These are phyloP conservation scores for Crotalaria pallida DNA, from an alignment of 306 rosid genomes.

Conservation along the genomic window DNA sequence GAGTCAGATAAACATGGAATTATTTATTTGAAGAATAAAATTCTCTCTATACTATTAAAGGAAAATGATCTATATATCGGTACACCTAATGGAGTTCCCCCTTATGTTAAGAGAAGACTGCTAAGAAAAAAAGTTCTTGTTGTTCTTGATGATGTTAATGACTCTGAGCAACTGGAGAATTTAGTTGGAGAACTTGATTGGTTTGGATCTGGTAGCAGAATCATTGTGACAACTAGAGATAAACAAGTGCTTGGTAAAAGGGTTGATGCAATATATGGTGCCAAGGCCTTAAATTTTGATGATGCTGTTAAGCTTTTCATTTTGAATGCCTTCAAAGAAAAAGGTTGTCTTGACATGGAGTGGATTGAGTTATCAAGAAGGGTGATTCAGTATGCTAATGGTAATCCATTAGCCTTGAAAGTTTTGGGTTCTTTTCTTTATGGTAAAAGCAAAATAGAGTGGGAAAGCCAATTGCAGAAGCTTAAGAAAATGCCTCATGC, in stretches of 20 bases:
- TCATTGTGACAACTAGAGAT: background rate
- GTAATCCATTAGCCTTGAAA: background rate
- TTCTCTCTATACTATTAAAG: background rate
- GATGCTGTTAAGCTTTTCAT: background rate
- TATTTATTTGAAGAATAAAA: background rate
- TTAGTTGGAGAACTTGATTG: background rate
- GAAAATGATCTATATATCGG: background rate
- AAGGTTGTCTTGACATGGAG: background rate
- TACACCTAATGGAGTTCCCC: background rate
- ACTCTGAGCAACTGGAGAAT: background rate
- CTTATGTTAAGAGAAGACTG: background rate
- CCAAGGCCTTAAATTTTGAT: background rate
- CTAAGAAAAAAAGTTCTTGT: background rate
- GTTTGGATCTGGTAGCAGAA: background rate
- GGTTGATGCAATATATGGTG: background rate
- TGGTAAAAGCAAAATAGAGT: background rate
- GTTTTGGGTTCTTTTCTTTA: background rate
- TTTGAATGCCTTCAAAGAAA: background rate
- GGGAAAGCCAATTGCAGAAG: background rate
- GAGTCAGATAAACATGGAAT: background rate
- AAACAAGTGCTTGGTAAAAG: background rate
- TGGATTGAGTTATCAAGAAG: background rate
- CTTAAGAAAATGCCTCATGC: background rate
- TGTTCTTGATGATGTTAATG: background rate
- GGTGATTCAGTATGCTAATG: background rate